Conservation (phyloP, 345 rosid genomes). For the Trapa incisa region DNA sequence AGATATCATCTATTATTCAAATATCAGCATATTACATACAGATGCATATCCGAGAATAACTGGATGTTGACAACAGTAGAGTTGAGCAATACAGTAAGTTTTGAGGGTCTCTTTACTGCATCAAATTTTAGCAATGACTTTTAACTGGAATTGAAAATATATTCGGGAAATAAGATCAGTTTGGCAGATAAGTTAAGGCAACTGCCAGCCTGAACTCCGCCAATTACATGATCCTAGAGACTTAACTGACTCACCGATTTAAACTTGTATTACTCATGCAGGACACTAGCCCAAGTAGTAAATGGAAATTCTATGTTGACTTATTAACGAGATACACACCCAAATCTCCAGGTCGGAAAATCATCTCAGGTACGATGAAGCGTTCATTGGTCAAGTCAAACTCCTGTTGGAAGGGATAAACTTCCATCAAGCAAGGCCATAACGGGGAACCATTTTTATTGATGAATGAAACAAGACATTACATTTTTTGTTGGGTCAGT, state of each 20-base stretch:
- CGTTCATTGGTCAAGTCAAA: conserved; percentile 87
- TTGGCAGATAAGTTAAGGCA: neutral
- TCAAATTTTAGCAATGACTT: neutral
- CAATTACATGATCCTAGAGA: neutral
- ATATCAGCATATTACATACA: neutral
- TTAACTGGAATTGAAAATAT: neutral
- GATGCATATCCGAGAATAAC: neutral
- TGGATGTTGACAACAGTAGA: neutral
- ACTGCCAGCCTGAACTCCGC: neutral
- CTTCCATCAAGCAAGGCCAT: conserved; percentile 1
- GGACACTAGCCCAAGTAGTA: neutral
- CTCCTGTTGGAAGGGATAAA: conserved; percentile 44
- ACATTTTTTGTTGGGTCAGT: conserved; percentile 65
- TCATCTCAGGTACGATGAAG: conserved; percentile 89
- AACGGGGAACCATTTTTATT: neutral
- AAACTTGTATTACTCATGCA: neutral
- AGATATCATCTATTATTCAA: neutral
- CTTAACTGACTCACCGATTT: neutral
- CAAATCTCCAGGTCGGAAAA: conserved; percentile 89
- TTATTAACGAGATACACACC: conserved; percentile 23
- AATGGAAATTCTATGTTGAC: neutral
- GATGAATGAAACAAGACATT: conserved; percentile 7
- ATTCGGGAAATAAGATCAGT: neutral
- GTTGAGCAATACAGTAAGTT: neutral
- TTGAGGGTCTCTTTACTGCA: neutral